Percentiles rank a stretch among this genome's conserved stretches.
These are phyloP conservation scores for Coemansia sp. DNA, from an alignment of 192 early-diverging fungal genomes.

Conservation along the genomic window DNA sequence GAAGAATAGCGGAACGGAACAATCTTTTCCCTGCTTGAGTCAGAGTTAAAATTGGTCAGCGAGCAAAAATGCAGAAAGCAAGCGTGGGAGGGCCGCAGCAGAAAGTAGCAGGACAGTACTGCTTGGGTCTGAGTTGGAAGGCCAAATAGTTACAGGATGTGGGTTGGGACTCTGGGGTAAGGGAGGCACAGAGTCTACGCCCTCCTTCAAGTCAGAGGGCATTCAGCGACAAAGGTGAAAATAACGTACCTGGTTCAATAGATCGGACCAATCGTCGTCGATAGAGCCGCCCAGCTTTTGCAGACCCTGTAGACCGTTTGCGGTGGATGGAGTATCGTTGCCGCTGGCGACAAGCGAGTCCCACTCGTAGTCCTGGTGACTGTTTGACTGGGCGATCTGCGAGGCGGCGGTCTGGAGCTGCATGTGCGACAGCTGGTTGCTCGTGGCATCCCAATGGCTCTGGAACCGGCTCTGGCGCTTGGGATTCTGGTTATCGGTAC, in stretches of 20 bases:
- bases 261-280: constrained; percentile 49
- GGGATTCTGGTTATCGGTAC: constrained; percentile 32
- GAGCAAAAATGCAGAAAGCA: neutral
- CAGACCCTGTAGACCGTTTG: constrained; percentile 23
- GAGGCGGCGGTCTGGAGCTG: constrained; percentile 20
- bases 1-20: neutral
- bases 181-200: no score
- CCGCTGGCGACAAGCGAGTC: constrained; percentile 26
- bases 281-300: constrained; percentile 30
- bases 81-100: no score
- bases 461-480: constrained; percentile 53
- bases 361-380: constrained; percentile 36
- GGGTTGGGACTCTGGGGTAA: no score
- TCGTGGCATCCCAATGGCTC: constrained; percentile 49
- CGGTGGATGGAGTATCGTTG: constrained; percentile 16
- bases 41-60: neutral
- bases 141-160: no score
- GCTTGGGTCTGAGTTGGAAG: no score
- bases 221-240: neutral
- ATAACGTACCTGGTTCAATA: constrained; percentile 46
- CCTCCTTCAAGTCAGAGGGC: no score
- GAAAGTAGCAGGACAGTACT: no score
- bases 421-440: constrained; percentile 17
- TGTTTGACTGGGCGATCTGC: constrained; percentile 18
- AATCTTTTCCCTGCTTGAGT: neutral